phyloP scores from a whole-genome alignment of 2,329 filamentous ascomycete species.

The Curvularia eragrostidis region DNA sequence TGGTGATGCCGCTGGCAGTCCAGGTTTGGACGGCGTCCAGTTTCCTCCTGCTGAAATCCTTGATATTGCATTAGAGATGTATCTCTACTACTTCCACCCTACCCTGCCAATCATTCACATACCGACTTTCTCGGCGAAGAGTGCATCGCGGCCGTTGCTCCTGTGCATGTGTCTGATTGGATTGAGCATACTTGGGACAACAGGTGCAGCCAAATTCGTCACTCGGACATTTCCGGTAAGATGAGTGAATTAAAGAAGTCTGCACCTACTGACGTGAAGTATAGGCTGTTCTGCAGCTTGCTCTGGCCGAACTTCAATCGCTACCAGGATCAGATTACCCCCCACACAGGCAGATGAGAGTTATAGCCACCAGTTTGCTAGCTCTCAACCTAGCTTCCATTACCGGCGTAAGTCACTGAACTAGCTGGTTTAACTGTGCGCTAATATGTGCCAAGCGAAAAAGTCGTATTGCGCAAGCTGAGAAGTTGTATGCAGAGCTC shows the following conservation, averaged over 20 bases:
- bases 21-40: conserved; percentile 39
- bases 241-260: neutral
- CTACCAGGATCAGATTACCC: conserved; percentile 51
- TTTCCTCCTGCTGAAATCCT: conserved; percentile 61
- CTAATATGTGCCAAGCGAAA: conserved; percentile 39
- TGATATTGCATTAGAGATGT: conserved; percentile 62
- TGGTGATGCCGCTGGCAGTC: conserved; percentile 37
- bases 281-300: conserved; percentile 49
- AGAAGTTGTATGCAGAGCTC: conserved; percentile 60
- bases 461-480: conserved; percentile 55
- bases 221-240: conserved; percentile 54
- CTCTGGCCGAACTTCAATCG: conserved; percentile 53
- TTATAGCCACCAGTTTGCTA: conserved; percentile 57
- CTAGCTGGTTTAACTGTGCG: neutral
- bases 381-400: conserved; percentile 59
- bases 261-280: neutral
- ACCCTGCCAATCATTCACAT: conserved; percentile 62
- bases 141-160: conserved; percentile 55
- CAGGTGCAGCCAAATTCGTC: conserved; percentile 59
- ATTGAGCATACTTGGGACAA: conserved; percentile 60
- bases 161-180: conserved; percentile 63
- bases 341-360: conserved; percentile 54
- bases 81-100: conserved; percentile 61
- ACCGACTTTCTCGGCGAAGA: conserved; percentile 60
- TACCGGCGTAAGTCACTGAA: conserved; percentile 51